These are phyloP conservation scores for Tulasnella sp. DNA, from an alignment of 768 basidiomycete genomes.

Conservation along the genomic window DNA sequence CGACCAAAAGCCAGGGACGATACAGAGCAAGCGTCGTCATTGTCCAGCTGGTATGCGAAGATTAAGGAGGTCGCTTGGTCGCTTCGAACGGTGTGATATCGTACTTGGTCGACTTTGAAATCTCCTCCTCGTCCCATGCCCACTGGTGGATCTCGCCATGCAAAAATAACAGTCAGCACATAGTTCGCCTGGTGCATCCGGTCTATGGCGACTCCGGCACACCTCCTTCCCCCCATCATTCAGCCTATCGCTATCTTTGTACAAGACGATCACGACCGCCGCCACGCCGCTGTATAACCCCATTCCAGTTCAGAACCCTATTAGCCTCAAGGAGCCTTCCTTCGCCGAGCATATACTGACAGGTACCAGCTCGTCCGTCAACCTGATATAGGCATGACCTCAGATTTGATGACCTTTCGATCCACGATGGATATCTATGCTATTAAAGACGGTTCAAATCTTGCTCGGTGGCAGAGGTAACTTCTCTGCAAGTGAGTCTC, in stretches of 20 bases:
- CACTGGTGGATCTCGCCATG: no score
- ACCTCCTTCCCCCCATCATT: conserved; percentile 40
- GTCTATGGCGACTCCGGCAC: no score
- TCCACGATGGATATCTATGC: conserved; percentile 87
- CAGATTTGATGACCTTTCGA: conserved; percentile 82
- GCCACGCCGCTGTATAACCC: conserved; percentile 17
- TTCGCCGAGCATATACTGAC: conserved; percentile 27
- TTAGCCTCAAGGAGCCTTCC: conserved; percentile 16
- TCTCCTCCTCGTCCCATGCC: no score
- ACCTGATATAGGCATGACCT: conserved; percentile 66
- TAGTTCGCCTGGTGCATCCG: no score
- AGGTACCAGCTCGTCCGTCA: conserved; percentile 47
- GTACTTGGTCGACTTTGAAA: conserved; percentile 11
- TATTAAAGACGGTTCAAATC: conserved; percentile 88
- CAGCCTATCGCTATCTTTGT: conserved; percentile 39
- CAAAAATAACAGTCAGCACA: no score
- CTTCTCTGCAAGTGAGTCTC: conserved; percentile 72
- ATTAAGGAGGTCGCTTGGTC: no score
- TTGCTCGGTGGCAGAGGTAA: conserved; percentile 94
- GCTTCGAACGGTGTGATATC: no score
- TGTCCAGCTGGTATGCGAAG: no score
- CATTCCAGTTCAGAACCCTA: background rate
- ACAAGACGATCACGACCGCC: conserved; percentile 28
- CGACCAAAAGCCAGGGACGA: no score
- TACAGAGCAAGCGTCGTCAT: no score